Evolutionary conservation across 1,284 basidiomycete species (phyloP).

Genomic region (Naganishia sp.): DNA sequence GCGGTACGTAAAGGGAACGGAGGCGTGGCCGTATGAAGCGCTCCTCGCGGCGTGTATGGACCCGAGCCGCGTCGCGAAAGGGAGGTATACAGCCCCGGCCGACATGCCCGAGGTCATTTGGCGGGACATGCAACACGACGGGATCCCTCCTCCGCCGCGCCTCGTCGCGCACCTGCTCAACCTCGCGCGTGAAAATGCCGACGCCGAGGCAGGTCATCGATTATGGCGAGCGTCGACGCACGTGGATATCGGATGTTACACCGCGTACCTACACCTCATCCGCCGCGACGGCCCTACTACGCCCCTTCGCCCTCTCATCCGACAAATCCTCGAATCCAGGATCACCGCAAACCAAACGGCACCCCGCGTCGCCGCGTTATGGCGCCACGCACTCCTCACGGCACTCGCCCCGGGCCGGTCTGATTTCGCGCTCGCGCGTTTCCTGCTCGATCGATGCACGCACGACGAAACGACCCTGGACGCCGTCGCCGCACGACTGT

Average conservation of each 20-base stretch:
- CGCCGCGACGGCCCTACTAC: neutral
- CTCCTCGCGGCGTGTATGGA: constrained; percentile 7
- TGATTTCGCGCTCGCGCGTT: constrained; percentile 16
- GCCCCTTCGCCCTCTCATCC: constrained; percentile 9
- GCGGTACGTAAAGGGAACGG: neutral
- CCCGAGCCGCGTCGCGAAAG: neutral
- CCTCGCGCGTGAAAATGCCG: neutral
- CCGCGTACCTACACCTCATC: constrained; percentile 9
- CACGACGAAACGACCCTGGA: neutral
- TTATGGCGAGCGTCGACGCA: neutral
- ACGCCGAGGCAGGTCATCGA: constrained; percentile 2
- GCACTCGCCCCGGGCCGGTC: neutral
- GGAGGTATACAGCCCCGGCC: neutral
- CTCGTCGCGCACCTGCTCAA: constrained; percentile 13
- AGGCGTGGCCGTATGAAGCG: constrained; percentile 15
- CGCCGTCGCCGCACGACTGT: neutral
- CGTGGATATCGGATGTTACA: constrained; percentile 19
- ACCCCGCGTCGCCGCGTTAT: neutral
- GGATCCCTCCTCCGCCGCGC: neutral
- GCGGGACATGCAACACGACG: constrained; percentile 17
- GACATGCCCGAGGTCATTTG: constrained; percentile 12
- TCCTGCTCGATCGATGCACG: constrained; percentile 1
- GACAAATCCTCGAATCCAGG: neutral
- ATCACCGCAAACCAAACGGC: neutral
- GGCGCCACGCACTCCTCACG: constrained; percentile 7